A percentile compares a stretch with the other conserved stretches of the same genome.
phyloP scores from a whole-genome alignment of 176 grass and related monocot genomes.

The Musa troglodytarum region DNA sequence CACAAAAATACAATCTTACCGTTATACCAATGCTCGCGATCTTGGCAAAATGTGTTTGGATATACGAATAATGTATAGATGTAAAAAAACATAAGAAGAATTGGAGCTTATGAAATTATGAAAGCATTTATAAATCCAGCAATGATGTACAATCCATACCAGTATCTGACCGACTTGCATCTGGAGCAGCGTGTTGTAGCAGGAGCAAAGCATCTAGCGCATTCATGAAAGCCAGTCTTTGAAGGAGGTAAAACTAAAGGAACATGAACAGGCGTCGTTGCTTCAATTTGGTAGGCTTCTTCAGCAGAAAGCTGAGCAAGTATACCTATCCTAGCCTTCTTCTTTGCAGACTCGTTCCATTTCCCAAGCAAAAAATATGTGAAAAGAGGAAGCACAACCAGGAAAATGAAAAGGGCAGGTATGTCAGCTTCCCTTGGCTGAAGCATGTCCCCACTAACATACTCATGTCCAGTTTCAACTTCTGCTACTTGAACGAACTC shows the following conservation, averaged over 20 bases:
- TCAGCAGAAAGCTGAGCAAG: constrained; percentile 63
- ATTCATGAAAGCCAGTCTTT: constrained; percentile 65
- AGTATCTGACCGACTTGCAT: constrained; percentile 97
- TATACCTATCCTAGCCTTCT: constrained; percentile 48
- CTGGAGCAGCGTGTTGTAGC: constrained; percentile 85
- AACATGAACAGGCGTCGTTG: constrained; percentile 48
- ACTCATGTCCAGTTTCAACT: constrained; percentile 48
- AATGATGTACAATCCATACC: constrained; percentile 29
- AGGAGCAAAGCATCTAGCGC: constrained; percentile 73
- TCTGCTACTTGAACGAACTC: constrained; percentile 28
- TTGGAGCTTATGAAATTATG: background rate
- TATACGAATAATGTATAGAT: no score
- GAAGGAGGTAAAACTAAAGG: constrained; percentile 28
- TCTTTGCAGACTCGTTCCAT: constrained; percentile 62
- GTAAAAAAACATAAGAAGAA: background rate
- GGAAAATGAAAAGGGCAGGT: constrained; percentile 55
- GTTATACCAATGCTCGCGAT: no score
- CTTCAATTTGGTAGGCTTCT: constrained; percentile 52
- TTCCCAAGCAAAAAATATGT: constrained; percentile 84
- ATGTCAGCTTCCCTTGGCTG: constrained; percentile 83
- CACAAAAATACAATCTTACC: no score
- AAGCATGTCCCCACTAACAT: constrained; percentile 83
- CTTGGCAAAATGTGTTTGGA: no score
- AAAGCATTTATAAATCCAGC: no score
- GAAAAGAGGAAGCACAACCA: constrained; percentile 70